Base-by-base conservation (phyloP, 169 alveolate genomes). In the Plasmodium gaboni region DNA sequence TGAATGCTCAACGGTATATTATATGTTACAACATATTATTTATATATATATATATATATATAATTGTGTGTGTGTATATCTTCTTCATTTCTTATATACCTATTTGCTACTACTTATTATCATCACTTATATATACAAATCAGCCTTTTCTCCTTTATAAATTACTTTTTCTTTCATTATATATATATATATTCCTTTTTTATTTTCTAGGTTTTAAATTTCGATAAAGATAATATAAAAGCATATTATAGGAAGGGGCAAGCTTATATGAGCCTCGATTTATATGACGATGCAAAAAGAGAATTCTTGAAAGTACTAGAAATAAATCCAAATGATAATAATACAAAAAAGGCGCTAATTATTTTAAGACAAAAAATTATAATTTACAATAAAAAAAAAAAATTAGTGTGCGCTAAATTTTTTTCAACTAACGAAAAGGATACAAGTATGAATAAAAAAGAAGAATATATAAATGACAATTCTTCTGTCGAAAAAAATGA, bases 201-300 rank as follows among this genome's bases (percentile, higher is more conserved):
- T 42, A 32, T 7, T 38, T 12, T 12, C 19, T 42, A 83, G 91
- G 91, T 83, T 1, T 68, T 83, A 59, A 69, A 53, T 46, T 42
- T 83, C 0, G 91, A 83, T 76, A 67, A 69, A 55, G 70, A 83
- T 50, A 83, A 83, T 48, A 73, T 51, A 24, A 83, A 83, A 44
- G 91, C 91, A 12, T 63, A 68, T 55, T 83, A 83, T 85, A 61
- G 91, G 70, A 83, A 55, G 17, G 91, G 91, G 3, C 83, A 83
- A n/a, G 91, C 91, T 24, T 83, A 83, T 61, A 83, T 83, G 91
- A 63, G 85, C 74, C 57, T 83, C 6, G 86, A 83, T 26, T 42
- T 83, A 44, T 83, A 83, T 69, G 42, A 50, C 19, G 85, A 83
- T 68, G 83, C 91, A 12, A 83, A 69, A 55, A 26, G 50, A 46